Base-by-base conservation (phyloP, 2,329 filamentous ascomycete species). In the Aspergillus aculeatinus region DNA sequence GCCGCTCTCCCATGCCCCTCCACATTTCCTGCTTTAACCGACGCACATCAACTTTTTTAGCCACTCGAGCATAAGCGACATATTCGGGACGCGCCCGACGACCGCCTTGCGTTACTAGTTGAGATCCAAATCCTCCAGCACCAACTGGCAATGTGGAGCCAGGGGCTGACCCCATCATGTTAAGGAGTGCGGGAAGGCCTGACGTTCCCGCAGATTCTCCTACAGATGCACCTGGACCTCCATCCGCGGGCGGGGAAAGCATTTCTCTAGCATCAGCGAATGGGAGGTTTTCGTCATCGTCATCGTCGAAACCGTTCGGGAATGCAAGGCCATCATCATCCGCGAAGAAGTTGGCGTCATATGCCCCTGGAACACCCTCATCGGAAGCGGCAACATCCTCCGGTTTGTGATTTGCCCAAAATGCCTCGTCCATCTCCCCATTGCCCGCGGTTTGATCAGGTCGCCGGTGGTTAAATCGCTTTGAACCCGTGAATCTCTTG, bases 281-380 rank as follows among this genome's bases (percentile, higher is more conserved):
- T 51, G 77, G 76, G 47, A 79, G 64, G 44, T 80, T 79, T 54
- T 80, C 78, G 53, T 78, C 76, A 16, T 81, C 80, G 55, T 81
- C 80, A 61, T 81, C 79, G 51, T 72, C 78, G 54, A 77, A 70
- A 39, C 78, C 79, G 57, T 80, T 77, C 33, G 79, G 78, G 66
- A 80, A 80, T 16, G 77, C 75, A 55, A 79, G 71, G 9, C 78
- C 79, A 63, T 81, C 80, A 70, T 98, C 95, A 69, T 95, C 89
- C 12, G 77, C 78, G 81, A 98, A 99, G 84, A 98, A 99, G 76
- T 98, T 90, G 60, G 95, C 94, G 74, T 98, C 92, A 76, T 98
- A 99, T 72, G 96, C 89, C 62, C 93, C 93, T 2, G 83, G 83
- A 42, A 78, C 83, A 49, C 87, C 86, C 25, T 89, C 87, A 54